Percentiles rank a stretch among this genome's conserved stretches.
Evolutionary conservation across 495 filamentous ascomycete species (phyloP).

Genomic region (Podospora appendiculata): DNA sequence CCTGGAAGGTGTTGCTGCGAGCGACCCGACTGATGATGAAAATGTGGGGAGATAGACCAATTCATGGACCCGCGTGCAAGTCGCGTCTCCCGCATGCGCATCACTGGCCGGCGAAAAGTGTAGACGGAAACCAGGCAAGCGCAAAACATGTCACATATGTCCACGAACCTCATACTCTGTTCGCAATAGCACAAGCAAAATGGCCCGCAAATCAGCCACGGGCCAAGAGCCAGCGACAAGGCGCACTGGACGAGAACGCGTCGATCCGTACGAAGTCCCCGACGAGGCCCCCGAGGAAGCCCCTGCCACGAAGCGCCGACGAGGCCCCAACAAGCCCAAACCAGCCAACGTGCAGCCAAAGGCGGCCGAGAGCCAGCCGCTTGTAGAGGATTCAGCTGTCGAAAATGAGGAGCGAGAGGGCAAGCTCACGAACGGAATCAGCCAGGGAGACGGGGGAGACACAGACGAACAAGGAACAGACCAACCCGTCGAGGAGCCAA

Average conservation of each 20-base stretch:
- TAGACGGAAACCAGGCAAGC: background rate
- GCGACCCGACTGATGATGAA: background rate
- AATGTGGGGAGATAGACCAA: background rate
- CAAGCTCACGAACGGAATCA: too few species aligned
- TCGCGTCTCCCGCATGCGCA: background rate
- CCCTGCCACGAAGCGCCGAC: slow-evolving; percentile 9
- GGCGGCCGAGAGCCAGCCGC: background rate
- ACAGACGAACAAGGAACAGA: background rate
- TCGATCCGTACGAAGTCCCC: slow-evolving; percentile 23
- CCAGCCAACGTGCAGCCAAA: too few species aligned
- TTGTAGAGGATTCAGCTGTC: background rate
- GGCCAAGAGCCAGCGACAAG: slow-evolving; percentile 3
- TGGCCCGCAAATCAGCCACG: slow-evolving; percentile 14
- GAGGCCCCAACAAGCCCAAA: background rate
- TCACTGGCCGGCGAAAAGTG: background rate
- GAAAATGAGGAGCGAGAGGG: background rate
- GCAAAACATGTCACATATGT: background rate
- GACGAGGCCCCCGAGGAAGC: slow-evolving; percentile 12
- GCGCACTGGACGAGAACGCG: slow-evolving; percentile 10
- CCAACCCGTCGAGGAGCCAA: slow-evolving; percentile 3
- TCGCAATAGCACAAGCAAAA: slow-evolving; percentile 1
- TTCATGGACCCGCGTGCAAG: background rate
- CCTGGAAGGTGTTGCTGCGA: too few species aligned
- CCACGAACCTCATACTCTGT: background rate
- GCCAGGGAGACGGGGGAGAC: background rate